phyloP scores from a whole-genome alignment of 2,329 filamentous ascomycete species.

The Blastomyces parvus region DNA sequence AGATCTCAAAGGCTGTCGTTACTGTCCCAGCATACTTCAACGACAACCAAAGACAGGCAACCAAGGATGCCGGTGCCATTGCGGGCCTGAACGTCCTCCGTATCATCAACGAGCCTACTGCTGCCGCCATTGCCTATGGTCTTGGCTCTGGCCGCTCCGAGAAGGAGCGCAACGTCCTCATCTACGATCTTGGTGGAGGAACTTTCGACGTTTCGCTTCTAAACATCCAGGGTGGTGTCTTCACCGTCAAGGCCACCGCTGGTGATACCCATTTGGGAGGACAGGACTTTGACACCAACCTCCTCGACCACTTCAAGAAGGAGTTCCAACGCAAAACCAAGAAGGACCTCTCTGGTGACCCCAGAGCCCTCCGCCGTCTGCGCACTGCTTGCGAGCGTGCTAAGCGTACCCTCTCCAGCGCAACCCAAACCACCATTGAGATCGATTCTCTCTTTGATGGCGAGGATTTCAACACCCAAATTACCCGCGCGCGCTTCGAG shows the following conservation, averaged over 20 bases:
- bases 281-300: slow-evolving; percentile 91
- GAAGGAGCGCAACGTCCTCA: slow-evolving; percentile 97
- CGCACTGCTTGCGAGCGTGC: slow-evolving; percentile 98
- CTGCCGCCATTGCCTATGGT: slow-evolving; percentile 96
- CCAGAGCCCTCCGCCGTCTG: slow-evolving; percentile 89
- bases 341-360: slow-evolving; percentile 55
- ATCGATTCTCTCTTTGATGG: slow-evolving; percentile 98
- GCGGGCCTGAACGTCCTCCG: slow-evolving; percentile 95
- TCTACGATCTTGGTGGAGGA: slow-evolving; percentile 99
- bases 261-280: slow-evolving; percentile 96
- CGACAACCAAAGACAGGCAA: slow-evolving; percentile 99
- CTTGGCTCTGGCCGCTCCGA: slow-evolving; percentile 88
- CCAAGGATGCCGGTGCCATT: slow-evolving; percentile 98
- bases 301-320: slow-evolving; percentile 94
- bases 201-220: slow-evolving; percentile 99
- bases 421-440: slow-evolving; percentile 94
- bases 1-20: slow-evolving; percentile 97
- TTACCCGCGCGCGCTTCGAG: slow-evolving; percentile 98
- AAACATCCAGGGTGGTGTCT: slow-evolving; percentile 98
- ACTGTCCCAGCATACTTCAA: slow-evolving; percentile 99
- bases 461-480: slow-evolving; percentile 92
- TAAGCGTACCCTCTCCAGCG: slow-evolving; percentile 97
- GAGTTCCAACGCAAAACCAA: slow-evolving; percentile 78
- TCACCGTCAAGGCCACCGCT: slow-evolving; percentile 96
- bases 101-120: slow-evolving; percentile 99